Percentiles rank a stretch among this genome's conserved stretches.
Conservation (phyloP, 1,284 basidiomycete genomes). For the Naganishia sp. region DNA sequence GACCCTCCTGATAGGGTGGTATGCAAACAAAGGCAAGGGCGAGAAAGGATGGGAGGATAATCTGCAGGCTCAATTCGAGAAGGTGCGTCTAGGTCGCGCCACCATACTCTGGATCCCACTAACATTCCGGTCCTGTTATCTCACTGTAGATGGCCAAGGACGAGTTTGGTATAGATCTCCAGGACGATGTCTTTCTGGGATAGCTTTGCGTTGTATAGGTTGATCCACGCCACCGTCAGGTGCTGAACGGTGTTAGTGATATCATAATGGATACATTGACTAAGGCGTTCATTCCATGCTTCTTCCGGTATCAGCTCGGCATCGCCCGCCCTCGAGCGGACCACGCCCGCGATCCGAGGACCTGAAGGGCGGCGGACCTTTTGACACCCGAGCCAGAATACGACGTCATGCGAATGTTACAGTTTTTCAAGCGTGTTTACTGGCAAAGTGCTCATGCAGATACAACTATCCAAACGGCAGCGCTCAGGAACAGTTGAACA, state of each 20-base stretch:
- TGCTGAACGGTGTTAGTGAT: too few relatives aligned
- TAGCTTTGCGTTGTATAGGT: slow-evolving; percentile 39
- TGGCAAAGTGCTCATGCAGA: slow-evolving; percentile 11
- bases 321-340: too few relatives aligned
- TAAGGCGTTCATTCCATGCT: too few relatives aligned
- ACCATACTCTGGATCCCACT: not conserved
- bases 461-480: slow-evolving; percentile 13
- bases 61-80: slow-evolving; percentile 51
- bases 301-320: too few relatives aligned
- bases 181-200: slow-evolving; percentile 52
- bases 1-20: slow-evolving; percentile 38
- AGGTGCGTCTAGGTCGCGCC: slow-evolving; percentile 16
- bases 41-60: slow-evolving; percentile 48
- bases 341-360: too few relatives aligned
- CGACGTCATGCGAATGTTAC: too few relatives aligned
- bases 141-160: slow-evolving; percentile 52
- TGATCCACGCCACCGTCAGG: too few relatives aligned
- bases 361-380: too few relatives aligned
- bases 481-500: not conserved
- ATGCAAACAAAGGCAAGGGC: slow-evolving; percentile 48
- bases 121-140: not conserved
- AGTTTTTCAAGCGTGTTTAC: too few relatives aligned
- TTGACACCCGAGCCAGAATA: too few relatives aligned
- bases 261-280: too few relatives aligned
- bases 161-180: slow-evolving; percentile 58